Base-by-base conservation (phyloP, 768 basidiomycete species). In the Termitomyces sp. region DNA sequence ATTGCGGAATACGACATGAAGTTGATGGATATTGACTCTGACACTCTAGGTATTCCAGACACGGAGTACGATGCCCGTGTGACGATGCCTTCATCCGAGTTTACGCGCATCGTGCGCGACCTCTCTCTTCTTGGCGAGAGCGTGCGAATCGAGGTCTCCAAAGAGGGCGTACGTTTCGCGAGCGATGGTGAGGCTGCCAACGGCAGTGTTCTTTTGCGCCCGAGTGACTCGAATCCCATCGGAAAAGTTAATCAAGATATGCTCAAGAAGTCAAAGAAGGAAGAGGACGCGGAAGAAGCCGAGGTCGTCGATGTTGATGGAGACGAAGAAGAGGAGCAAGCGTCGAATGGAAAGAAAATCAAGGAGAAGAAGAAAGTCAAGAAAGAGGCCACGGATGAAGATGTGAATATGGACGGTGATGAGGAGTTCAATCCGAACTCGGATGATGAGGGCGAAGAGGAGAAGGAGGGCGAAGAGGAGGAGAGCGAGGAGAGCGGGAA, bases 1-100 rank as follows among this genome's bases (percentile, higher is more conserved):
- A 88, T 98, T 53, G 94, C 95, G 25, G 93, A 98, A 69, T 99
- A 99, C 75, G 95, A 97, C 65, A 92, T 99, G 89, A 98, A 98
- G 72, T 85, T 98, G 53, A 98, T 99, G 96, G 96, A 98, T 66
- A 99, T 99, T 68, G 96, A 99, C 71, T 79, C 92, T 23, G 97
- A 99, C 73, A 87, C 85, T 44, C 88, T 98, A 51, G 89, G 89
- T 47, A 98, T 98, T 66, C 97, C 97, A 16, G 95, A 98, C 62
- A 99, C 97, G 2, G 90, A 95, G 49, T 99, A 98, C 72, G 96
- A 98, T 65, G 92, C 93, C 3, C 87, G 89, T 55, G 86, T 98
- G 47, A 86, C 87, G 19, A 86, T 99, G 84, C 82, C 90, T 8
- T 83, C 94, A 0, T 58, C 77, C 35, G 97, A 99, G 70, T 98